Percentiles rank a stretch among this genome's conserved stretches.
Evolutionary conservation across 352 stramenopile genomes (phyloP).

Genomic region (Globisporangium okanoganense): DNA sequence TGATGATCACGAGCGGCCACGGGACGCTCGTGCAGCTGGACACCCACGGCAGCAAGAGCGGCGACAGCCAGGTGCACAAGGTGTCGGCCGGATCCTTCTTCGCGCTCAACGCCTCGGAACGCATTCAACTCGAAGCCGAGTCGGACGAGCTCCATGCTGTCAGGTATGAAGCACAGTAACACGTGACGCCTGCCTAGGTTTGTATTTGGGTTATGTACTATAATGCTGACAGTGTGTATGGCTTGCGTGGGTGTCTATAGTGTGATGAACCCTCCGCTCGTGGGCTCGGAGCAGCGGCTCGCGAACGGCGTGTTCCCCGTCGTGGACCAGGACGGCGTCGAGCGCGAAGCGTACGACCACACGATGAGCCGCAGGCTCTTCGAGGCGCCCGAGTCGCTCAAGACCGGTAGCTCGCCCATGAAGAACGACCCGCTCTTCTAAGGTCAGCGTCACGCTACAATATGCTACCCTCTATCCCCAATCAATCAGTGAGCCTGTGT

Average conservation of each 20-base stretch:
- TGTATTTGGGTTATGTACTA: no score
- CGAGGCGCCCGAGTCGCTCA: constrained; percentile 67
- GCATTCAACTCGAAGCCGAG: constrained; percentile 44
- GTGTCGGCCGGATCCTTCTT: constrained; percentile 52
- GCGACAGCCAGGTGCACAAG: constrained; percentile 28
- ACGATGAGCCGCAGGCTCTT: constrained; percentile 52
- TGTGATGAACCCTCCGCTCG: constrained; percentile 79
- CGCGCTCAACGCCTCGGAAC: constrained; percentile 56
- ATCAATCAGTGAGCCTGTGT: not conserved
- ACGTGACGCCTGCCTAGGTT: not conserved
- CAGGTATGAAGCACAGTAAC: constrained; percentile 23
- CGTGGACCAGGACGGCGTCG: constrained; percentile 59
- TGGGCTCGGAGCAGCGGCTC: constrained; percentile 45
- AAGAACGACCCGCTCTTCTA: constrained; percentile 81
- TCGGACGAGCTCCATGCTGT: constrained; percentile 67
- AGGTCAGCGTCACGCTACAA: not conserved
- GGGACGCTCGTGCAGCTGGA: constrained; percentile 55
- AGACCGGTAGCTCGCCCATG: constrained; percentile 71
- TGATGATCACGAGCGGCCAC: constrained; percentile 59
- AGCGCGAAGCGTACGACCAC: constrained; percentile 53
- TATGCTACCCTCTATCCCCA: no score
- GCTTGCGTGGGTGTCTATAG: constrained; percentile 13
- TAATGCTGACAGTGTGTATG: not conserved
- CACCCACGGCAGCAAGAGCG: constrained; percentile 25
- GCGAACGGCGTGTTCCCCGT: constrained; percentile 64